Conservation (phyloP, 192 early-diverging fungal genomes). For the Diversispora epigaea region DNA sequence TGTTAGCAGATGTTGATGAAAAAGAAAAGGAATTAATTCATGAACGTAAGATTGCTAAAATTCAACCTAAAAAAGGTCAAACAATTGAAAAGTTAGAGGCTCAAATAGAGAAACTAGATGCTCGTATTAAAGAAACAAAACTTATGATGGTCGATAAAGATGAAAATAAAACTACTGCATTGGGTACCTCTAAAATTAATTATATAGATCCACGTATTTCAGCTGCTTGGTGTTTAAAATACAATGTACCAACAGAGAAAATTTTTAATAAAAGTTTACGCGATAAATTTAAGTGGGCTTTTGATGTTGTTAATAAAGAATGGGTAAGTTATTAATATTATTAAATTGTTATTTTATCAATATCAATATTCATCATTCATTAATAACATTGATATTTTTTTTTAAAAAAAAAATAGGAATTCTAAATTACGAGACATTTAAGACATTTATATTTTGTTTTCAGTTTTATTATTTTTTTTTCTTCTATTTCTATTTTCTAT, state of each 20-base stretch:
- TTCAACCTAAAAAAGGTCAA: constrained; percentile 46
- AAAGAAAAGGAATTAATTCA: constrained; percentile 48
- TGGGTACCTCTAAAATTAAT: constrained; percentile 97
- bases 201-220: constrained; percentile 98
- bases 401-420: too few relatives aligned
- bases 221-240: constrained; percentile 87
- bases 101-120: constrained; percentile 67
- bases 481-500: too few relatives aligned
- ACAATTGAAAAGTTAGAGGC: constrained; percentile 74
- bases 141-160: constrained; percentile 88
- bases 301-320: constrained; percentile 64
- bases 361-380: too few relatives aligned
- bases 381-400: too few relatives aligned
- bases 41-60: constrained; percentile 48
- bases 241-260: constrained; percentile 88
- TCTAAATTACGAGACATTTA: too few relatives aligned
- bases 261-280: constrained; percentile 87
- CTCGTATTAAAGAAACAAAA: constrained; percentile 72
- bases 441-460: too few relatives aligned
- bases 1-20: constrained; percentile 53
- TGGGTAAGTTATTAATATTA: constrained; percentile 49
- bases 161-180: constrained; percentile 92
- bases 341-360: too few relatives aligned
- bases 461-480: too few relatives aligned
- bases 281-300: constrained; percentile 97